Evolutionary conservation across 176 grass and related monocot species (phyloP).

Genomic region (Avena insularis): DNA sequence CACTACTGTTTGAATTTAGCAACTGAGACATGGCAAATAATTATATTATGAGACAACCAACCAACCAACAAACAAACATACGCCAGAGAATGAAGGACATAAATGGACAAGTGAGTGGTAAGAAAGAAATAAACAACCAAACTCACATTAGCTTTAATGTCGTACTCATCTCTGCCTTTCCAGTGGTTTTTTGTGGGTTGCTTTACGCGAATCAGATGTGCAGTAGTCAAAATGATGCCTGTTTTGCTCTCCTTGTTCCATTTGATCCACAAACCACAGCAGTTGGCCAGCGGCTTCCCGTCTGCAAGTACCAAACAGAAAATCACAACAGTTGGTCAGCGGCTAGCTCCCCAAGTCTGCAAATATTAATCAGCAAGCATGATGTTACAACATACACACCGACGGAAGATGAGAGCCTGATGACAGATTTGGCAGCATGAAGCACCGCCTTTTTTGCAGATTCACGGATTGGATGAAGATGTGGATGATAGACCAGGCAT

Average conservation of each 20-base stretch:
- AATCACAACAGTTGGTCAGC: background rate
- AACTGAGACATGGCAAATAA: background rate
- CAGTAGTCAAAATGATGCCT: background rate
- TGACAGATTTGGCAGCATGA: too few species aligned
- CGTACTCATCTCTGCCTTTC: background rate
- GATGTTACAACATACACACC: background rate
- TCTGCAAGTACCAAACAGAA: background rate
- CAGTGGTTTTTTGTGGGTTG: background rate
- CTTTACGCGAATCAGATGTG: background rate
- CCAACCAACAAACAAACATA: too few species aligned
- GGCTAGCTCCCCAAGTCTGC: background rate
- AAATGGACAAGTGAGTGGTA: too few species aligned
- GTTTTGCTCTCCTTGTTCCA: background rate
- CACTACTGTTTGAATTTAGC: background rate
- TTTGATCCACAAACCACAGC: conserved; percentile 9
- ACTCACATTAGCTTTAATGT: background rate
- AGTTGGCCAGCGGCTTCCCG: background rate
- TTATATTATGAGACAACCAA: too few species aligned
- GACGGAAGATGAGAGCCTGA: too few species aligned
- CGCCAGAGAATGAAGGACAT: too few species aligned
- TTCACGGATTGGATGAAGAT: too few species aligned
- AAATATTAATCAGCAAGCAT: background rate
- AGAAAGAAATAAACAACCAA: background rate
- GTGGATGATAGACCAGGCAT: too few species aligned
- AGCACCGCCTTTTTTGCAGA: too few species aligned